phyloP scores from a whole-genome alignment of 768 basidiomycete genomes.

The Collybia sordida region DNA sequence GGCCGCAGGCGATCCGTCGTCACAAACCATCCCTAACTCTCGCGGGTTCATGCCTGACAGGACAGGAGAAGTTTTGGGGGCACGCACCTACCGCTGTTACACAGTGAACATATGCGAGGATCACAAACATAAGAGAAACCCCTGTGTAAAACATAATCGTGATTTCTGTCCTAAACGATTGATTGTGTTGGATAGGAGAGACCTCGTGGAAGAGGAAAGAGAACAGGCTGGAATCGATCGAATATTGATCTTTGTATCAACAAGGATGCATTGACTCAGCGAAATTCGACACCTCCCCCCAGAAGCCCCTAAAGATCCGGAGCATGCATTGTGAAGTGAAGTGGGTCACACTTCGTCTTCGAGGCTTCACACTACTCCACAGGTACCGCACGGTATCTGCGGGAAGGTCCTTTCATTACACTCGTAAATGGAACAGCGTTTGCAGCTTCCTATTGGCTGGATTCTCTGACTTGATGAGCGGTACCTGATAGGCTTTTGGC shows the following conservation, averaged over 20 bases:
- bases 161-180: too few relatives aligned
- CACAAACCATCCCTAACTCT: neutral
- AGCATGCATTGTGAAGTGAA: constrained; percentile 2
- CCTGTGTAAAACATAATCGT: neutral
- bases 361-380: neutral
- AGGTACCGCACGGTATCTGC: too few relatives aligned
- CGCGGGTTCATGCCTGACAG: neutral
- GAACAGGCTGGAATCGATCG: neutral
- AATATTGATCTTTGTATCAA: constrained; percentile 1
- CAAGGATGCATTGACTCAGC: neutral
- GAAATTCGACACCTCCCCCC: neutral
- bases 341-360: neutral
- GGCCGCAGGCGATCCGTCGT: neutral
- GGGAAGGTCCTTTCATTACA: constrained; percentile 3
- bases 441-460: too few relatives aligned
- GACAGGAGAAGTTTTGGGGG: neutral
- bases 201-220: neutral
- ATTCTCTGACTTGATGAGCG: too few relatives aligned
- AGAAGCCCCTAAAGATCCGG: constrained; percentile 5
- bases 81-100: neutral
- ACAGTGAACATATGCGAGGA: neutral
- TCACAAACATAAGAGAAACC: neutral
- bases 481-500: too few relatives aligned
- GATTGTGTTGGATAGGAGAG: neutral
- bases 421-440: constrained; percentile 3